Percentiles rank a stretch among this genome's conserved stretches.
phyloP scores from a whole-genome alignment of 148 eudicot species.

The Rhododendron ovatum region DNA sequence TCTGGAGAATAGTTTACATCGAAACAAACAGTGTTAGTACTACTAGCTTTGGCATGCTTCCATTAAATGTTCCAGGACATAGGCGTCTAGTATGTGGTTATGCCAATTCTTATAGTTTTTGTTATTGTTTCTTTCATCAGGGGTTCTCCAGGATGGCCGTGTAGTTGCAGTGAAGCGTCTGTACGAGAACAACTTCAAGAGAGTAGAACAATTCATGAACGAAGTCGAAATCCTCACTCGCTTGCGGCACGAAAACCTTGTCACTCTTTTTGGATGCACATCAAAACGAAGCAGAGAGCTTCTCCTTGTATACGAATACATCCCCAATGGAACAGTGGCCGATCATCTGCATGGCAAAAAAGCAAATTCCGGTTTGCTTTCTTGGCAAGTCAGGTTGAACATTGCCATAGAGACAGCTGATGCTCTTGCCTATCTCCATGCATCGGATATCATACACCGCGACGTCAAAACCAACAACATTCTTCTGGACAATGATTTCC shows the following conservation, averaged over 20 bases:
- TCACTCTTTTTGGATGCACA: constrained; percentile 69
- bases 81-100: not conserved
- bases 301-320: constrained; percentile 71
- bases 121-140: constrained; percentile 20
- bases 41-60: not conserved
- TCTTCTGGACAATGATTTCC: constrained; percentile 55
- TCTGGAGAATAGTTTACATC: not conserved
- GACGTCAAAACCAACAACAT: constrained; percentile 80
- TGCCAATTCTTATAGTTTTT: not conserved
- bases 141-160: constrained; percentile 64
- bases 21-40: not conserved
- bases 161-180: constrained; percentile 77
- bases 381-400: constrained; percentile 57
- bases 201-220: constrained; percentile 73
- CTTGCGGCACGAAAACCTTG: constrained; percentile 62
- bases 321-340: constrained; percentile 81
- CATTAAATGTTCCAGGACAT: not conserved
- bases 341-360: constrained; percentile 80
- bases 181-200: constrained; percentile 66
- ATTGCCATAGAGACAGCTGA: constrained; percentile 80
- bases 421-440: constrained; percentile 64
- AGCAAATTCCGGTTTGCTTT: constrained; percentile 38
- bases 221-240: constrained; percentile 69
- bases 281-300: constrained; percentile 65
- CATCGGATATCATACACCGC: constrained; percentile 67